A percentile compares a stretch with the other conserved stretches of the same genome.
phyloP scores from a whole-genome alignment of 1,139 yeast species.

The Yamadazyma atlantica region DNA sequence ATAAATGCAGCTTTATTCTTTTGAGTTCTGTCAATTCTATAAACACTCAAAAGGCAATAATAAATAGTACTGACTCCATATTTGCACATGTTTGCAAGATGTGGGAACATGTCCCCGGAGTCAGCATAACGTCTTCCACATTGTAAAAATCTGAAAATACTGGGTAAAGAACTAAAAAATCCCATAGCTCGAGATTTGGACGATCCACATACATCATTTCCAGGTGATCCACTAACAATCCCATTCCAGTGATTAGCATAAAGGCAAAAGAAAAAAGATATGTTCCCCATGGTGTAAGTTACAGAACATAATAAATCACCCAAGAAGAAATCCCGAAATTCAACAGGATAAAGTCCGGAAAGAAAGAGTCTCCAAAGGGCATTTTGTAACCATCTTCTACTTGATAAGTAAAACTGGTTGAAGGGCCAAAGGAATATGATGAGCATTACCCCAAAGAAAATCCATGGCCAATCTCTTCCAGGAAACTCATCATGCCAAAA shows the following conservation, averaged over 20 bases:
- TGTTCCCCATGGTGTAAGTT: constrained; percentile 83
- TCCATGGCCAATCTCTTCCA: constrained; percentile 80
- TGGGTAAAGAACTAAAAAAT: constrained; percentile 79
- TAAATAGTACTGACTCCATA: constrained; percentile 67
- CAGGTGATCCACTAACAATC: constrained; percentile 33
- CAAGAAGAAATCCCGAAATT: constrained; percentile 86
- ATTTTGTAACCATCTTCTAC: constrained; percentile 73
- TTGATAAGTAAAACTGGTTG: constrained; percentile 47
- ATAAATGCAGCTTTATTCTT: constrained; percentile 61
- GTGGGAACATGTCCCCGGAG: constrained; percentile 96
- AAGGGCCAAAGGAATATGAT: constrained; percentile 64
- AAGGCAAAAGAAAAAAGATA: constrained; percentile 82
- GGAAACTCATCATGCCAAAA: constrained; percentile 63
- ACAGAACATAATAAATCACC: constrained; percentile 90
- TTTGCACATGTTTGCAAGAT: constrained; percentile 85
- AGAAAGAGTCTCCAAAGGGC: constrained; percentile 71
- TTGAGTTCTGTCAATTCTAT: constrained; percentile 58
- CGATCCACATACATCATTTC: constrained; percentile 64
- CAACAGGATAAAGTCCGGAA: constrained; percentile 92
- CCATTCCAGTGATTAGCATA: constrained; percentile 72
- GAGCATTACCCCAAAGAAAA: constrained; percentile 59
- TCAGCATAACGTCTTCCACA: constrained; percentile 90
- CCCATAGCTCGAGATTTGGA: constrained; percentile 77
- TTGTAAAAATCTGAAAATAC: constrained; percentile 87
- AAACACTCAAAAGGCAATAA: constrained; percentile 74